Conservation (phyloP, 495 filamentous ascomycete species). For the Tetracladium marchalianum region DNA sequence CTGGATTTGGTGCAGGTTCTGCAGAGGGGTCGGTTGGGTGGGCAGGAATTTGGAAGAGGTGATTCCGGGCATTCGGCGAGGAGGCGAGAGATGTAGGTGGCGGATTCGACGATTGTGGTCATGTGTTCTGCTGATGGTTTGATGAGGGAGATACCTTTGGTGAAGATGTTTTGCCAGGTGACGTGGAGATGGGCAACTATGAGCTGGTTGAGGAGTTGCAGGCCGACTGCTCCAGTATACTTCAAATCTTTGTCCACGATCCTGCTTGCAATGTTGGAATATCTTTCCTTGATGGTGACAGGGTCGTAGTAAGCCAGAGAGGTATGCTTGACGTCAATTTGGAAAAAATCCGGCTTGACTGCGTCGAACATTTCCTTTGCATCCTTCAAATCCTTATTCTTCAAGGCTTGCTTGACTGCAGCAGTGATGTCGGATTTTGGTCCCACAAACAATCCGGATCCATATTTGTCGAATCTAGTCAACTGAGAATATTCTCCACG, state of each 20-base stretch:
- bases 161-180: conserved; percentile 74
- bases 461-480: conserved; percentile 64
- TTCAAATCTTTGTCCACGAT: conserved; percentile 37
- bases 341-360: conserved; percentile 47
- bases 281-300: conserved; percentile 46
- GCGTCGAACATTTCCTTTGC: conserved; percentile 50
- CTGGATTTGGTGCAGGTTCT: conserved; percentile 55
- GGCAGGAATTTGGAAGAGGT: conserved; percentile 69
- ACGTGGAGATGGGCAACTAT: conserved; percentile 82
- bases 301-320: conserved; percentile 73
- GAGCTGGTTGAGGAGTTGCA: conserved; percentile 55
- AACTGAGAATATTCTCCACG: conserved; percentile 61
- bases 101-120: conserved; percentile 58
- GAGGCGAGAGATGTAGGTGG: conserved; percentile 56
- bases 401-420: conserved; percentile 55
- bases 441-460: conserved; percentile 64
- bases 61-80: conserved; percentile 63
- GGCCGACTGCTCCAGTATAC: conserved; percentile 43
- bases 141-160: conserved; percentile 61
- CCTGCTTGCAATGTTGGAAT: conserved; percentile 44
- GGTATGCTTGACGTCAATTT: conserved; percentile 48
- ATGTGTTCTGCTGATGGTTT: conserved; percentile 68
- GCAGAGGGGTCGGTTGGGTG: conserved; percentile 69
- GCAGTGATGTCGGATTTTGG: conserved; percentile 53
- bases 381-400: conserved; percentile 38